phyloP scores from a whole-genome alignment of 495 filamentous ascomycete genomes.

The Lasiosphaeria miniovina region DNA sequence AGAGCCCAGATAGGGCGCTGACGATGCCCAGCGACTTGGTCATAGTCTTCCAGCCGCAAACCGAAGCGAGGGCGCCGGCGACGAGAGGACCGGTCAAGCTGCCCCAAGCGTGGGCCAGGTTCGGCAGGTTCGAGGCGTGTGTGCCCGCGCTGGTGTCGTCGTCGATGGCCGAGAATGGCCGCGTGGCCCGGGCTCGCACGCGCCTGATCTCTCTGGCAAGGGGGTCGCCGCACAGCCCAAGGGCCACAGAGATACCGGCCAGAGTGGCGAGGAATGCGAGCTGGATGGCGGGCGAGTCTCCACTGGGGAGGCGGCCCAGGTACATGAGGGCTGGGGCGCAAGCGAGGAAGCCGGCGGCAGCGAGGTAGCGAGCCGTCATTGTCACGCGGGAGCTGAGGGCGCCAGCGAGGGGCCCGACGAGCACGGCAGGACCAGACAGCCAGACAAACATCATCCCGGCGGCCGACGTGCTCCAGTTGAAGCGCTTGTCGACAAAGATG shows the following conservation, averaged over 20 bases:
- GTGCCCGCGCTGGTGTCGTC: conserved; percentile 12
- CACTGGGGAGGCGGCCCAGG: conserved; percentile 9
- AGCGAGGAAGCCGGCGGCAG: conserved; percentile 23
- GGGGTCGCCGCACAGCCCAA: conserved; percentile 26
- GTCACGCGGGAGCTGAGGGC: conserved; percentile 14
- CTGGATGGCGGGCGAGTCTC: conserved; percentile 2
- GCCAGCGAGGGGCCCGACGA: conserved; percentile 22
- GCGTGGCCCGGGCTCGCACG: not conserved
- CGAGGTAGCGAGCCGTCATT: conserved; percentile 20
- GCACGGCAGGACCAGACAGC: conserved; percentile 23
- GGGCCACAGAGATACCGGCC: conserved; percentile 21
- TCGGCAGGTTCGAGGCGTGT: conserved; percentile 20
- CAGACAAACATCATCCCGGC: conserved; percentile 22
- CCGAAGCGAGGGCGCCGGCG: conserved; percentile 18
- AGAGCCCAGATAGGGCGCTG: conserved; percentile 15
- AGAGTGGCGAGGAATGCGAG: conserved; percentile 18
- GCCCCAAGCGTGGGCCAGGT: conserved; percentile 28
- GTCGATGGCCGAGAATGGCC: not conserved
- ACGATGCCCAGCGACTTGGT: conserved; percentile 16
- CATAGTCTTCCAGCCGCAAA: conserved; percentile 25
- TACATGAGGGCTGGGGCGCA: conserved; percentile 20
- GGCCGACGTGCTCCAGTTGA: conserved; percentile 20
- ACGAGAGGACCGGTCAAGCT: conserved; percentile 27
- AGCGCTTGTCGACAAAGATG: conserved; percentile 17
- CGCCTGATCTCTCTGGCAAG: conserved; percentile 21